Percentiles rank a stretch among this genome's conserved stretches.
phyloP scores from a whole-genome alignment of 441 rosid species.

The Sinapis alba region DNA sequence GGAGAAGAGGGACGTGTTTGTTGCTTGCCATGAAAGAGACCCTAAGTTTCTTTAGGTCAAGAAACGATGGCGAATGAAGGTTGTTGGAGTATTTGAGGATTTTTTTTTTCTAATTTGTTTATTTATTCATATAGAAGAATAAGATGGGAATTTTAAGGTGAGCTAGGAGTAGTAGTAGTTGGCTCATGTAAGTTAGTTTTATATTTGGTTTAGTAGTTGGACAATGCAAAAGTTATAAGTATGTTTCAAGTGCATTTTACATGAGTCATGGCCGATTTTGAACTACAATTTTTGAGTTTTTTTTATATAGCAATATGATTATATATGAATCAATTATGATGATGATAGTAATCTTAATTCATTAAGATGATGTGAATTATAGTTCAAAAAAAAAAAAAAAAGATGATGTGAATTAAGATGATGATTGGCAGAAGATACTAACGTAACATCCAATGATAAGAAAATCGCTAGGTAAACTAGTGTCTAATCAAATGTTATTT shows the following conservation, averaged over 20 bases:
- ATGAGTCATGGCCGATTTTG: background rate
- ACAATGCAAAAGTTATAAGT: background rate
- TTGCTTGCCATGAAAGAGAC: constrained; percentile 29
- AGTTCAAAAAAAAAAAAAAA: too few species aligned
- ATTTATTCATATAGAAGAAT: background rate
- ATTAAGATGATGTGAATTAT: too few species aligned
- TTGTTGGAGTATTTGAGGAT: background rate
- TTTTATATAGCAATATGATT: background rate
- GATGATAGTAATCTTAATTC: background rate
- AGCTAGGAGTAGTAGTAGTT: background rate
- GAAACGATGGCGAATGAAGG: background rate
- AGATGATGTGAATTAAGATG: too few species aligned
- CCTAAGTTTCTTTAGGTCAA: background rate
- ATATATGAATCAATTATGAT: background rate
- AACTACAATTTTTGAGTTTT: background rate
- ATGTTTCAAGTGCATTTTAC: background rate
- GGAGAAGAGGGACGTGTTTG: background rate
- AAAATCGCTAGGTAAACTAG: too few species aligned
- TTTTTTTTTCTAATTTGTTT: background rate
- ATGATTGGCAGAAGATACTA: too few species aligned
- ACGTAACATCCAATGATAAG: too few species aligned
- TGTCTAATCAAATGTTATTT: too few species aligned
- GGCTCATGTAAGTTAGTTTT: constrained; percentile 29
- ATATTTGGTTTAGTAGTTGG: background rate
- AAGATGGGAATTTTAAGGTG: background rate